phyloP scores from a whole-genome alignment of 2,329 filamentous ascomycete species.

The Ceratocystis destructans region DNA sequence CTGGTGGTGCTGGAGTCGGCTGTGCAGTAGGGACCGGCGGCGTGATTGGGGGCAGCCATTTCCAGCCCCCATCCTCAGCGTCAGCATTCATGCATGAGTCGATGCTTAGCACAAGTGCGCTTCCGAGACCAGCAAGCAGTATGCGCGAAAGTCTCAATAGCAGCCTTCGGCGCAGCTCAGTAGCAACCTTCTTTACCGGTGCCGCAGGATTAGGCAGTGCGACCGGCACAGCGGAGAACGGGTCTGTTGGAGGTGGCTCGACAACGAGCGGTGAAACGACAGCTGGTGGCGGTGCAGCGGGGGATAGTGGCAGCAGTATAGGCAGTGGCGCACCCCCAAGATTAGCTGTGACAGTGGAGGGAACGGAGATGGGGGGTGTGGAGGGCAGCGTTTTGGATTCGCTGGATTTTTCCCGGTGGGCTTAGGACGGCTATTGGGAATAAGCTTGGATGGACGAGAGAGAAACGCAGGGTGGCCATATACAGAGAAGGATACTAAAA shows the following conservation, averaged over 20 bases:
- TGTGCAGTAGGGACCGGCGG: slow-evolving; percentile 19
- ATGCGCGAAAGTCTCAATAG: slow-evolving; percentile 47
- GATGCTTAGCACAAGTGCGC: slow-evolving; percentile 23
- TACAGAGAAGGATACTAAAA: neutral
- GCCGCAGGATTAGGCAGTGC: neutral
- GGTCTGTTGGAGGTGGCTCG: neutral
- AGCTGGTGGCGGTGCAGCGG: slow-evolving; percentile 38
- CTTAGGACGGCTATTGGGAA: slow-evolving; percentile 22
- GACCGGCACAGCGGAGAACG: neutral
- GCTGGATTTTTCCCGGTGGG: slow-evolving; percentile 39
- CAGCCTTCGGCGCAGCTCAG: slow-evolving; percentile 47
- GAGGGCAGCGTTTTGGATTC: slow-evolving; percentile 30
- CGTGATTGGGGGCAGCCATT: slow-evolving; percentile 25
- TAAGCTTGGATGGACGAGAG: neutral
- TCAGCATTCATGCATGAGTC: slow-evolving; percentile 18
- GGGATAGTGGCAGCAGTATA: slow-evolving; percentile 43
- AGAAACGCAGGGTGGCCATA: neutral
- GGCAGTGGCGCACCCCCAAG: slow-evolving; percentile 19
- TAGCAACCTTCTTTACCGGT: slow-evolving; percentile 47
- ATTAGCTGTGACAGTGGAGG: slow-evolving; percentile 37
- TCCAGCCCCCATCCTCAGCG: slow-evolving; percentile 16
- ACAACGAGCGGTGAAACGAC: slow-evolving; percentile 44
- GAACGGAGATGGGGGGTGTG: slow-evolving; percentile 34
- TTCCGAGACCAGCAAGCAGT: slow-evolving; percentile 33
- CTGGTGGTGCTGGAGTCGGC: slow-evolving; percentile 22